phyloP scores from a whole-genome alignment of 495 filamentous ascomycete species.

The Aspergillus avenaceus region DNA sequence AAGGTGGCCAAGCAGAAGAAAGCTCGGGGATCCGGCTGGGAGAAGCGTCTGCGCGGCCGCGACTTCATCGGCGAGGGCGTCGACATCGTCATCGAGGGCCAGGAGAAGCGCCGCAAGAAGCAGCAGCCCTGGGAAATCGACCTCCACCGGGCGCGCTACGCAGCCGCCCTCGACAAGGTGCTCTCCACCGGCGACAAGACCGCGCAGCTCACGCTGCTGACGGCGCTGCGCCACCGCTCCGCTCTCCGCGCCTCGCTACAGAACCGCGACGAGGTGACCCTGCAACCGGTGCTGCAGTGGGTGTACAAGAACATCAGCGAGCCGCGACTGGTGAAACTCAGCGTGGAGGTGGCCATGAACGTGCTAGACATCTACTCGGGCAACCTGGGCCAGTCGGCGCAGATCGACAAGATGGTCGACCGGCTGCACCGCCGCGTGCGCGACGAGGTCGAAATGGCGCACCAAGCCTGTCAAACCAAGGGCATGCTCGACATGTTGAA shows the following conservation, averaged over 20 bases:
- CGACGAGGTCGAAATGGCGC: constrained; percentile 72
- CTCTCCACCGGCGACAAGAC: constrained; percentile 53
- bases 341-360: constrained; percentile 73
- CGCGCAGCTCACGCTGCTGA: constrained; percentile 70
- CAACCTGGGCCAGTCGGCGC: constrained; percentile 66
- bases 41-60: constrained; percentile 66
- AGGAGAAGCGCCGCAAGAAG: constrained; percentile 54
- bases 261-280: constrained; percentile 74
- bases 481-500: constrained; percentile 82
- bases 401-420: constrained; percentile 64
- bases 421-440: constrained; percentile 64
- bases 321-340: constrained; percentile 69
- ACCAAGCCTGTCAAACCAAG: constrained; percentile 69
- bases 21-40: constrained; percentile 62
- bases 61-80: constrained; percentile 82
- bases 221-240: constrained; percentile 80
- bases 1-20: constrained; percentile 62
- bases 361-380: constrained; percentile 84
- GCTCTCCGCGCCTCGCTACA: constrained; percentile 78
- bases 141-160: constrained; percentile 74
- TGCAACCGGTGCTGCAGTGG: constrained; percentile 83
- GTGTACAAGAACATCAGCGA: constrained; percentile 71
- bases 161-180: constrained; percentile 72
- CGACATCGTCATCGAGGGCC: constrained; percentile 83
- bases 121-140: constrained; percentile 74